Percentiles rank a stretch among this genome's conserved stretches.
These are phyloP conservation scores for Chenopodium quinoa DNA, from an alignment of 148 eudicot genomes.

Conservation along the genomic window DNA sequence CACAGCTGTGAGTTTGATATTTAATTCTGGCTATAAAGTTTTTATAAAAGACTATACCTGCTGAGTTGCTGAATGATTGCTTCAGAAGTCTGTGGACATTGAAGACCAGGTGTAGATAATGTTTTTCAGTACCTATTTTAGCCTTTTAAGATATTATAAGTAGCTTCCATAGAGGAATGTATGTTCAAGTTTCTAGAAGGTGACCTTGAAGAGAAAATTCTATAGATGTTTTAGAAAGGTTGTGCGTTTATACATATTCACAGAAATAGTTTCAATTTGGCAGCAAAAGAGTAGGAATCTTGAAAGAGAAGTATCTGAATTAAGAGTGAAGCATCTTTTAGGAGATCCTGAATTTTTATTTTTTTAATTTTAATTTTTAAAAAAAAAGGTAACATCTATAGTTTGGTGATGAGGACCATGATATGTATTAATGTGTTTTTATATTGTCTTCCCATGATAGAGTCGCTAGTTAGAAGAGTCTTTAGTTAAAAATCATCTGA, in stretches of 20 bases:
- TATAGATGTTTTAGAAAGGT: neutral
- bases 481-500: neutral
- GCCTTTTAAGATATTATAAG: neutral
- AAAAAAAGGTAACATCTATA: neutral
- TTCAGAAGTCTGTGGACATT: neutral
- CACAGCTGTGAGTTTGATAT: neutral
- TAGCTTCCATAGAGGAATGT: neutral
- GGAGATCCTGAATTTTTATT: neutral
- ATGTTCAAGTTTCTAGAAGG: neutral
- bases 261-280: neutral
- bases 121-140: neutral
- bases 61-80: neutral
- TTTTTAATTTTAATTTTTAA: too few relatives aligned
- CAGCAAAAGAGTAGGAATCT: neutral
- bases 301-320: neutral
- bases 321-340: neutral
- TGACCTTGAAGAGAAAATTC: neutral
- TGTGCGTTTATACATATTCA: neutral
- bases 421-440: neutral
- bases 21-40: neutral
- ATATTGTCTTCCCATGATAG: neutral
- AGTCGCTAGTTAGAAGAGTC: neutral
- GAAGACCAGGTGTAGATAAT: neutral
- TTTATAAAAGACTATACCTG: neutral
- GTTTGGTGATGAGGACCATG: neutral